These are phyloP conservation scores for Vinca minor DNA, from an alignment of 257 asterid genomes.

Conservation along the genomic window DNA sequence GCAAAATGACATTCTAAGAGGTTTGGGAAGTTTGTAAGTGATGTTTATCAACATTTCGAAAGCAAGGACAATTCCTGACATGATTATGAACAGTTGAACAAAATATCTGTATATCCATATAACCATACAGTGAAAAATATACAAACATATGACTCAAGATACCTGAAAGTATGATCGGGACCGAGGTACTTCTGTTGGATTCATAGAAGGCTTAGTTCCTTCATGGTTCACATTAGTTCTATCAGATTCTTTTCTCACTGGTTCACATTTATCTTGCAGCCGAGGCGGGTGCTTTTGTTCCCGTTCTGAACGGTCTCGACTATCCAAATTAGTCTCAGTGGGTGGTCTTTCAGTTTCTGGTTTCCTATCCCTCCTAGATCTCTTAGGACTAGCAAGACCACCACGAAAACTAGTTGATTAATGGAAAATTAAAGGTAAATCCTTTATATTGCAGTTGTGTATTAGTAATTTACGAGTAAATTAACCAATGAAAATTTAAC, in stretches of 20 bases:
- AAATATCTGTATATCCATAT: neutral
- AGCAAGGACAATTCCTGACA: neutral
- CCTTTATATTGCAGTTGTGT: neutral
- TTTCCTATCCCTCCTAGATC: conserved; percentile 71
- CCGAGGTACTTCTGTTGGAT: conserved; percentile 40
- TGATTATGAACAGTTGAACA: neutral
- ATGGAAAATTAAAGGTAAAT: neutral
- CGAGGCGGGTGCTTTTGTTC: conserved; percentile 41
- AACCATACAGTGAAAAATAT: neutral
- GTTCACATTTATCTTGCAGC: conserved; percentile 39
- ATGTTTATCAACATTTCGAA: neutral
- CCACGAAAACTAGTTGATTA: conserved; percentile 4
- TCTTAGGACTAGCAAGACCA: conserved; percentile 63
- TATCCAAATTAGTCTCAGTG: conserved; percentile 22
- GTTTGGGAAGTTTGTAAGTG: neutral
- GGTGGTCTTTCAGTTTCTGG: conserved; percentile 47
- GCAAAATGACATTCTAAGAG: neutral
- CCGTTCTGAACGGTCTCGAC: conserved; percentile 30
- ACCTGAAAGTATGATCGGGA: conserved; percentile 62
- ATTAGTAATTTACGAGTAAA: neutral
- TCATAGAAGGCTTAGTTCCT: conserved; percentile 33
- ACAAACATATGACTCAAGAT: conserved; percentile 4
- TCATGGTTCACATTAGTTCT: conserved; percentile 24
- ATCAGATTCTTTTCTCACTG: conserved; percentile 32
- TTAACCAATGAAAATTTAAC: too few relatives aligned